Base-by-base conservation (phyloP, 148 eudicot genomes). In the Polygonum maritimum region DNA sequence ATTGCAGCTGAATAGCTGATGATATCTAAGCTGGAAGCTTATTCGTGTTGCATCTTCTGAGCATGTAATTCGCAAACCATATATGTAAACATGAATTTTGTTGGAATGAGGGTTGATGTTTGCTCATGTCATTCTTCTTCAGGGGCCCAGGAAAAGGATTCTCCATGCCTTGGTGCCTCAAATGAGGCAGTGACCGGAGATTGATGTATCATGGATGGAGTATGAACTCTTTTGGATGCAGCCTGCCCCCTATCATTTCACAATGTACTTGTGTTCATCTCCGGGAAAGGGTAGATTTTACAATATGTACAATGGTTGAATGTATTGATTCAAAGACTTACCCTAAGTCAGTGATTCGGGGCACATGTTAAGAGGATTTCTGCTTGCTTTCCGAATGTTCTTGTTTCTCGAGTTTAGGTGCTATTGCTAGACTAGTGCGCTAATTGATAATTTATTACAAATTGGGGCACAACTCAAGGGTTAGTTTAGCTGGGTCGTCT, bases 61-160 rank as follows among this genome's bases (percentile, higher is more conserved):
- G 19, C 70, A 9, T 2, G 14, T 19, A 8, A 2, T 63, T 41
- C 45, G 1, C 8, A 41, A 41, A 5, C 16, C 33, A 63, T 22
- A 6, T 26, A 22, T 48, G 31, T 26, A 26, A 26, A n/a, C 48
- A 12, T 39, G 31, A 18, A 18, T 41, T 19, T 72, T 40, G 13
- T 48, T 49, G 14, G 21, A 14, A 6, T 7, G 4, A 35, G 11
- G 9, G 9, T 44, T 44, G 47, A 44, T 44, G 47, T 44, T 44
- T 44, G 47, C 47, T 44, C 5, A 15, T 51, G 40, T 31, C 60
- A 58, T 63, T 62, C 73, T 74, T 73, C 82, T 85, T 75, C 88
- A 95, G 96, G 97, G 98, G 3, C 98, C 97, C 5, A 90, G 98
- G 79, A 95, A 90, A 88, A 90, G 87, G 81, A 90, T 95, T 77